Percentiles rank a stretch among this genome's conserved stretches.
Conservation (phyloP, 2,329 filamentous ascomycete genomes). For the Ceratocystis cubensis region DNA sequence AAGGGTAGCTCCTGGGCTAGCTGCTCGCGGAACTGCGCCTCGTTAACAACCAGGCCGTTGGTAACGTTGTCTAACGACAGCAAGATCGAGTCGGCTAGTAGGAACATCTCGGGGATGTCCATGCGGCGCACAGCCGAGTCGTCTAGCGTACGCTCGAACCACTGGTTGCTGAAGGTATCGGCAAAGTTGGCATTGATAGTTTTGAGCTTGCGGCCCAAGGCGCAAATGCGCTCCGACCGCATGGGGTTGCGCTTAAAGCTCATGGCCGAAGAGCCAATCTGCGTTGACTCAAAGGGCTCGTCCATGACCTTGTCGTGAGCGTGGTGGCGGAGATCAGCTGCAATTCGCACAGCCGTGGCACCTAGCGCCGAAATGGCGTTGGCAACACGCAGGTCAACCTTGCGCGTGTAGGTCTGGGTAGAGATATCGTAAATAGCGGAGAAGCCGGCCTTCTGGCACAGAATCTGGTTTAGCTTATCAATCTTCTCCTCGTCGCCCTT, state of each 20-base stretch:
- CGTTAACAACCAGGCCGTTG: constrained; percentile 65
- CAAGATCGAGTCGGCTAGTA: constrained; percentile 55
- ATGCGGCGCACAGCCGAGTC: constrained; percentile 57
- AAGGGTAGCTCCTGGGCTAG: constrained; percentile 72
- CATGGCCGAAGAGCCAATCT: constrained; percentile 57
- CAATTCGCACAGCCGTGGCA: constrained; percentile 59
- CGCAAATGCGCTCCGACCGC: constrained; percentile 37
- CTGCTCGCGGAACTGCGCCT: constrained; percentile 53
- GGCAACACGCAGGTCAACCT: constrained; percentile 64
- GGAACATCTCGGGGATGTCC: constrained; percentile 52
- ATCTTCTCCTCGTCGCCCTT: constrained; percentile 37
- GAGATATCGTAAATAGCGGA: constrained; percentile 41
- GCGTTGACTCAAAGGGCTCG: constrained; percentile 66
- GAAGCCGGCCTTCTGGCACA: constrained; percentile 46
- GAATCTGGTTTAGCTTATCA: constrained; percentile 42
- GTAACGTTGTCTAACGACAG: constrained; percentile 56
- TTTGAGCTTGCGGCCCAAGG: constrained; percentile 36
- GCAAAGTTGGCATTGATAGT: constrained; percentile 30
- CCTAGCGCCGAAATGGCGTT: constrained; percentile 72
- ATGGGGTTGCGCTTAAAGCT: constrained; percentile 39
- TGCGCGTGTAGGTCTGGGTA: constrained; percentile 54
- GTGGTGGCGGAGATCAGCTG: constrained; percentile 60
- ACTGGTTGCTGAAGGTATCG: constrained; percentile 28
- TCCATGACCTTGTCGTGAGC: constrained; percentile 58
- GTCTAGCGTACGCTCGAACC: constrained; percentile 57